A percentile compares a stretch with the other conserved stretches of the same genome.
Conservation (phyloP, 2,329 filamentous ascomycete genomes). For the Trichoderma semiorbis region DNA sequence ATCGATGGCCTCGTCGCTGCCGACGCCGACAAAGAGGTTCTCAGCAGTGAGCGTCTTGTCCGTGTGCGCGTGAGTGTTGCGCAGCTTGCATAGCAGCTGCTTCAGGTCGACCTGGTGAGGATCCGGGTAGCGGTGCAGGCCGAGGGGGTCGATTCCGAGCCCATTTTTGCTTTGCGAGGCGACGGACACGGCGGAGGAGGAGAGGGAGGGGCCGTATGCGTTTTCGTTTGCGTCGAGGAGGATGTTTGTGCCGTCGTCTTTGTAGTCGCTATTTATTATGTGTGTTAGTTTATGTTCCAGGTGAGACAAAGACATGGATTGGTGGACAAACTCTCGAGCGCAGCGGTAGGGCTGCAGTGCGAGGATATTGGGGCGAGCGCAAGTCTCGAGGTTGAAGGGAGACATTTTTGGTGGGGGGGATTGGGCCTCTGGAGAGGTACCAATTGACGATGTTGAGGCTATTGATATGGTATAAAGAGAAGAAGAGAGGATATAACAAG, state of each 20-base stretch:
- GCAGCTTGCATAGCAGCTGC: slow-evolving; percentile 77
- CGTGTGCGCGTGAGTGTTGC: slow-evolving; percentile 83
- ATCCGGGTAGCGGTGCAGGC: slow-evolving; percentile 92
- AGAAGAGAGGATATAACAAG: neutral
- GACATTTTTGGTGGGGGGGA: slow-evolving; percentile 40
- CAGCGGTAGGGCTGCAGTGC: slow-evolving; percentile 76
- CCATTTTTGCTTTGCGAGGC: slow-evolving; percentile 32
- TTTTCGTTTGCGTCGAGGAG: slow-evolving; percentile 98
- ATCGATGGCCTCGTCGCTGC: slow-evolving; percentile 96
- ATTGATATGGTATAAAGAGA: neutral
- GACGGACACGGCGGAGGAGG: slow-evolving; percentile 42
- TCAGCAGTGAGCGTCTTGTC: slow-evolving; percentile 67
- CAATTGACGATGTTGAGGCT: neutral
- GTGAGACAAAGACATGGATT: neutral
- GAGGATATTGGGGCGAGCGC: slow-evolving; percentile 73
- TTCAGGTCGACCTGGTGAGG: slow-evolving; percentile 90
- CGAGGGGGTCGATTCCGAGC: slow-evolving; percentile 64
- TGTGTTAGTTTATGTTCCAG: neutral
- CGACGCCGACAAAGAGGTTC: slow-evolving; percentile 91
- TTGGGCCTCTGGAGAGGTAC: neutral
- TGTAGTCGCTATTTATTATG: slow-evolving; percentile 73
- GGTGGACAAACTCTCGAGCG: slow-evolving; percentile 66
- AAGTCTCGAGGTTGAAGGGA: slow-evolving; percentile 69
- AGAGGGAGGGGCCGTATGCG: slow-evolving; percentile 80
- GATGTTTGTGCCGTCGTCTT: slow-evolving; percentile 94